Evolutionary conservation across 352 stramenopile genomes (phyloP).

Genomic region (Aphanomyces cochlioides): DNA sequence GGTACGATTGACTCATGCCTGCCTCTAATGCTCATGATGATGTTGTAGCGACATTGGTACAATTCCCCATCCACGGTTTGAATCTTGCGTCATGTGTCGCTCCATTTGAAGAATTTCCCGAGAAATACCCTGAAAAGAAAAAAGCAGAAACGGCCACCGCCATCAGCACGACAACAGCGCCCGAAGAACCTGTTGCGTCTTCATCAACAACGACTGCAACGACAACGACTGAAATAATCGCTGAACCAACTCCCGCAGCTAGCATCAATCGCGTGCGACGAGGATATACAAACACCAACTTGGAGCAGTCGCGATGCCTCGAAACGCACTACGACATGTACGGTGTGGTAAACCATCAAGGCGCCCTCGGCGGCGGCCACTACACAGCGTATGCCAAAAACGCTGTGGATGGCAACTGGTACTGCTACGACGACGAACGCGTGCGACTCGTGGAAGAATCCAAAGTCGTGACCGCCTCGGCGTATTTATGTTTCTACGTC

Average conservation of each 20-base stretch:
- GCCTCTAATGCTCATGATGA: neutral
- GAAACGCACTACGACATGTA: slow-evolving; percentile 88
- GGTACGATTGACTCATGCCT: slow-evolving; percentile 51
- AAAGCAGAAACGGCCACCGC: neutral
- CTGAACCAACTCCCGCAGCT: neutral
- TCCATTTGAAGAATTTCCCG: slow-evolving; percentile 69
- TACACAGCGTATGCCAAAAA: slow-evolving; percentile 88
- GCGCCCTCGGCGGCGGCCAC: slow-evolving; percentile 78
- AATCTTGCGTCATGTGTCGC: slow-evolving; percentile 91
- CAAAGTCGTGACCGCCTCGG: slow-evolving; percentile 78
- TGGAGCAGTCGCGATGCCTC: slow-evolving; percentile 80
- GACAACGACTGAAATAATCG: neutral
- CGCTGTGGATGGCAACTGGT: slow-evolving; percentile 86
- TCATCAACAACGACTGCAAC: neutral
- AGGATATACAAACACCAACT: slow-evolving; percentile 86
- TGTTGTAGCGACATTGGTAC: slow-evolving; percentile 81
- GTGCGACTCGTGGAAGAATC: slow-evolving; percentile 82
- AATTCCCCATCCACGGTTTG: slow-evolving; percentile 94
- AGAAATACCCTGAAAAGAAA: slow-evolving; percentile 57
- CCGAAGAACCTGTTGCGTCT: too few relatives aligned
- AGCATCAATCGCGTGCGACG: slow-evolving; percentile 34
- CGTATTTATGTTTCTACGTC: slow-evolving; percentile 92
- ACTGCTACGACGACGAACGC: slow-evolving; percentile 87
- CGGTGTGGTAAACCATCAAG: slow-evolving; percentile 85
- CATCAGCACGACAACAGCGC: too few relatives aligned